A percentile compares a stretch with the other conserved stretches of the same genome.
Conservation (phyloP, 2,329 filamentous ascomycete species). For the Exserohilum turcica region DNA sequence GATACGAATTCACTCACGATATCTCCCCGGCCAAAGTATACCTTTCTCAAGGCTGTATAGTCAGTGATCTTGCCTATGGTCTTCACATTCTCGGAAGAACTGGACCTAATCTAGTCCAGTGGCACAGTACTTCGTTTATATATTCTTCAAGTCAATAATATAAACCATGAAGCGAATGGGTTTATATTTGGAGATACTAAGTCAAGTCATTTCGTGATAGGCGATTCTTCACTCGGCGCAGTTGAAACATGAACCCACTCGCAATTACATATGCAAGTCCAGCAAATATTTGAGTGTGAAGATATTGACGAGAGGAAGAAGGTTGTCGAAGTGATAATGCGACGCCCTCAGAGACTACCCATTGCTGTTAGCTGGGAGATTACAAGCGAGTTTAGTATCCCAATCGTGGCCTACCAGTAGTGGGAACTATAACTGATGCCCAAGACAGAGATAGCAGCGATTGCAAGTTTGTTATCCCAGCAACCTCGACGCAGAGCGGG, state of each 20-base stretch:
- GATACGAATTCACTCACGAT: too few relatives aligned
- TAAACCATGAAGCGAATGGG: too few relatives aligned
- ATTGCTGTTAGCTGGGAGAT: neutral
- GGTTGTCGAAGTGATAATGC: constrained; percentile 47
- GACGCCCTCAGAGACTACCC: constrained; percentile 46
- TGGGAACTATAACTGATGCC: constrained; percentile 45
- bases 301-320: constrained; percentile 31
- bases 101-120: too few relatives aligned
- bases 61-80: too few relatives aligned
- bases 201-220: neutral
- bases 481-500: constrained; percentile 50
- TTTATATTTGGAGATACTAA: neutral
- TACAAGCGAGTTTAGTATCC: constrained; percentile 20
- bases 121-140: too few relatives aligned
- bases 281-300: constrained; percentile 49
- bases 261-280: constrained; percentile 44
- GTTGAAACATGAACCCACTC: constrained; percentile 35
- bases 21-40: too few relatives aligned
- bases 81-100: too few relatives aligned
- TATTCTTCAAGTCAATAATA: neutral
- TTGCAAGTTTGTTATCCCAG: constrained; percentile 48
- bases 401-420: constrained; percentile 25
- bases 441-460: constrained; percentile 50
- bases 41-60: too few relatives aligned
- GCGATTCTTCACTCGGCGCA: constrained; percentile 15